phyloP scores from a whole-genome alignment of 2,329 filamentous ascomycete species.

The Torrubiella hemipterigena region DNA sequence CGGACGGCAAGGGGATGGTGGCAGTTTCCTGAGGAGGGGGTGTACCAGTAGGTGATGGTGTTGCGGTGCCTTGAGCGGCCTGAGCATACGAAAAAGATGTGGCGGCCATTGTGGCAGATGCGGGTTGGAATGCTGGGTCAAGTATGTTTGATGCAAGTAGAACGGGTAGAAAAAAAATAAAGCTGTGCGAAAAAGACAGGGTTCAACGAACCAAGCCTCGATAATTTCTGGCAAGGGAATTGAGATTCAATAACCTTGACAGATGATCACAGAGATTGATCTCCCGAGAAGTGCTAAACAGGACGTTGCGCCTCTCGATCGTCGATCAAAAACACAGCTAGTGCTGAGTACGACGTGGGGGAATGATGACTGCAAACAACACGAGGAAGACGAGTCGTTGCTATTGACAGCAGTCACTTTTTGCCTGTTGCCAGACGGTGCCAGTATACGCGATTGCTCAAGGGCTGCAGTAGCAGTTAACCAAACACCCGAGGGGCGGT shows the following conservation, averaged over 20 bases:
- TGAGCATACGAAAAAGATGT: slow-evolving; percentile 84
- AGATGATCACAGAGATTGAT: slow-evolving; percentile 2
- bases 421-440: no score
- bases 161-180: slow-evolving; percentile 16
- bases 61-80: slow-evolving; percentile 65
- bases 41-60: slow-evolving; percentile 23
- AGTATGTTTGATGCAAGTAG: no score
- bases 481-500: no score
- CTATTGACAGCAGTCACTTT: no score
- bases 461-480: no score
- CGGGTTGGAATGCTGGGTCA: no score
- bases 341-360: no score
- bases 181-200: slow-evolving; percentile 4
- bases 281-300: slow-evolving; percentile 8
- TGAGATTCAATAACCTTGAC: slow-evolving; percentile 5
- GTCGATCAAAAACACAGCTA: slow-evolving; percentile 7
- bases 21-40: slow-evolving; percentile 13
- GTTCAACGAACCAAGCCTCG: slow-evolving; percentile 1
- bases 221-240: background rate
- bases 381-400: no score
- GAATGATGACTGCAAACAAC: no score
- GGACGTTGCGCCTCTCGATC: slow-evolving; percentile 8
- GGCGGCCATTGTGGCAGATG: slow-evolving; percentile 34
- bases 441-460: no score
- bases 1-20: no score